These are phyloP conservation scores for Pistacia integerrima DNA, from an alignment of 345 rosid genomes.

Conservation along the genomic window DNA sequence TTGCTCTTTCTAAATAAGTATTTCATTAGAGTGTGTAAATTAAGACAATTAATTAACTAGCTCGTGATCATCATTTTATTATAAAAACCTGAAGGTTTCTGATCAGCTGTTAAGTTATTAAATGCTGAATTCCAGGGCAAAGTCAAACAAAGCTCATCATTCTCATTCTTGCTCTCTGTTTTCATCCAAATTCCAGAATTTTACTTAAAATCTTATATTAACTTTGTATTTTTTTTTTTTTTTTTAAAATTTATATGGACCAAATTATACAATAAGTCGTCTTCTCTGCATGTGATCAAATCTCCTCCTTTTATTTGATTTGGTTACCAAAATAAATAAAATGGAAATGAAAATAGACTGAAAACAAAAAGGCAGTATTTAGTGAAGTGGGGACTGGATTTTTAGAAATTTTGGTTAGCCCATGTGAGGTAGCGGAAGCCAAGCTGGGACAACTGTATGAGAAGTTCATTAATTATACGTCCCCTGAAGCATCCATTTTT, in stretches of 20 bases:
- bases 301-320: not conserved
- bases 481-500: not conserved
- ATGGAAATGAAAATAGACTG: not conserved
- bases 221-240: no score
- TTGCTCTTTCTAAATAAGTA: no score
- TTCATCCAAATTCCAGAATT: not conserved
- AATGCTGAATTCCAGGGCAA: no score
- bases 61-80: no score
- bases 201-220: no score
- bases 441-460: conserved; percentile 11
- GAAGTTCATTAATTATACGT: conserved; percentile 7
- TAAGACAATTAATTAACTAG: no score
- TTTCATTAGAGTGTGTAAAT: not conserved
- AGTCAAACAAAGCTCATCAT: no score
- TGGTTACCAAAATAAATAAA: not conserved
- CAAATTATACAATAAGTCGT: no score
- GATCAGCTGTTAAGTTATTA: not conserved
- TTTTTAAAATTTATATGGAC: no score
- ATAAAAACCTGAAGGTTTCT: not conserved
- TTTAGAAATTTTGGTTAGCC: conserved; percentile 10
- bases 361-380: conserved; percentile 7
- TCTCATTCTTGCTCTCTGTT: no score
- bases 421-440: conserved; percentile 26
- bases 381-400: conserved; percentile 18
- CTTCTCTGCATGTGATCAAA: conserved; percentile 12